Percentiles rank a stretch among this genome's conserved stretches.
phyloP scores from a whole-genome alignment of 257 asterid species.

The Solanum boliviense region DNA sequence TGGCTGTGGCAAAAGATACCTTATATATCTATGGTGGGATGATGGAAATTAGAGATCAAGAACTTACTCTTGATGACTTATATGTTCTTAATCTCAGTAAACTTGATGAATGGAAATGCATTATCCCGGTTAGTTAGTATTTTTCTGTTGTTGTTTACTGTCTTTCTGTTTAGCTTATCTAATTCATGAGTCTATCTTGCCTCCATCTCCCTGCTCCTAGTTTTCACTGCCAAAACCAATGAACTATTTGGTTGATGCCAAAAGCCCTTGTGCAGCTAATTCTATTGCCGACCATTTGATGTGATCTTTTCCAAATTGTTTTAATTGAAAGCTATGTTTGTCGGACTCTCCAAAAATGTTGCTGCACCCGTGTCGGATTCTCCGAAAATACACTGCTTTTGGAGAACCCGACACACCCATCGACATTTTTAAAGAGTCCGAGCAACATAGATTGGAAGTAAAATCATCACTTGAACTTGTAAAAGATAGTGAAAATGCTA shows the following conservation, averaged over 20 bases:
- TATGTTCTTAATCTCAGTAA: constrained; percentile 85
- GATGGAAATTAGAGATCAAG: constrained; percentile 92
- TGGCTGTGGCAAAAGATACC: constrained; percentile 82
- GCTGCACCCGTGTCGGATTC: not conserved
- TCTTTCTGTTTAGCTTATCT: not conserved
- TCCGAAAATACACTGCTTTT: not conserved
- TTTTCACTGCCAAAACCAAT: not conserved
- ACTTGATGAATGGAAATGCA: constrained; percentile 96
- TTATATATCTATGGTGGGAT: constrained; percentile 86
- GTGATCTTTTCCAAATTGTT: not conserved
- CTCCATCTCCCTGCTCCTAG: not conserved
- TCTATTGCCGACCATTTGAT: not conserved
- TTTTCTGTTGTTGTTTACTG: not conserved
- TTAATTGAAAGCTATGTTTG: not conserved
- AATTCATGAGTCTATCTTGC: not conserved
- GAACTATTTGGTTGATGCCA: not conserved
- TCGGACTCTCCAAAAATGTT: not conserved
- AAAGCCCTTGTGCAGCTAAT: not conserved
- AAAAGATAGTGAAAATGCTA: not conserved
- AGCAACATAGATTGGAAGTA: not conserved
- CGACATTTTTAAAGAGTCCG: not conserved
- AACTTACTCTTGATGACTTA: constrained; percentile 86
- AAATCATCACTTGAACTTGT: not conserved
- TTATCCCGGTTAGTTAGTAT: constrained; percentile 52
- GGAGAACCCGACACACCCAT: not conserved